phyloP scores from a whole-genome alignment of 1,139 yeast genomes.

The Pichia sp. region DNA sequence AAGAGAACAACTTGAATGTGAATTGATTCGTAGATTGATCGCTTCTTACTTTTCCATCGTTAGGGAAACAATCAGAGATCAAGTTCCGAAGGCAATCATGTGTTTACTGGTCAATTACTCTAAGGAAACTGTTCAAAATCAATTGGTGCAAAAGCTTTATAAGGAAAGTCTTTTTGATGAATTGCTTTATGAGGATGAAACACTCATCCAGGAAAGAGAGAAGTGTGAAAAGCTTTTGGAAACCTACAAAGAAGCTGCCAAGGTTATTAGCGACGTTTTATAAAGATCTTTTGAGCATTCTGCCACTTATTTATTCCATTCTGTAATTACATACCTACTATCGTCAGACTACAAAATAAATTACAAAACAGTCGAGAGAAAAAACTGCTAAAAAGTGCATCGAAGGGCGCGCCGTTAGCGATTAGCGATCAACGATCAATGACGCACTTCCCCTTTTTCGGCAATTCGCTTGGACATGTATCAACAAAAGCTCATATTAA shows the following conservation, averaged over 20 bases:
- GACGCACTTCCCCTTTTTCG: too few species aligned
- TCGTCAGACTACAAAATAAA: too few species aligned
- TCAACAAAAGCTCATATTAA: too few species aligned
- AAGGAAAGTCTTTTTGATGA: conserved; percentile 82
- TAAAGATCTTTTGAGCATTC: conserved; percentile 22
- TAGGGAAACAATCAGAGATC: conserved; percentile 93
- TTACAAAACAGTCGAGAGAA: too few species aligned
- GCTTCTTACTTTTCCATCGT: conserved; percentile 87
- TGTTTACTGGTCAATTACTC: conserved; percentile 84
- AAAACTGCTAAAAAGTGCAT: too few species aligned
- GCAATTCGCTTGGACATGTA: too few species aligned
- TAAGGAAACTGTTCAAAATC: conserved; percentile 83
- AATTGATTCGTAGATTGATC: conserved; percentile 81
- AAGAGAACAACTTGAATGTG: conserved; percentile 91
- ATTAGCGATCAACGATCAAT: too few species aligned
- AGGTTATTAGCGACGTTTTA: conserved; percentile 81
- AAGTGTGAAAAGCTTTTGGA: conserved; percentile 77
- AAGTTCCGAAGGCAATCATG: conserved; percentile 97
- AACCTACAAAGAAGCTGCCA: conserved; percentile 87
- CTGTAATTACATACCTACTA: neutral
- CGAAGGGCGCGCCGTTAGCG: too few species aligned
- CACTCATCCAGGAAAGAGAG: conserved; percentile 82
- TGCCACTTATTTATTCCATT: neutral
- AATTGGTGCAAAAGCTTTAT: conserved; percentile 85
- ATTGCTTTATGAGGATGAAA: conserved; percentile 81